These are phyloP conservation scores for Rhodomyrtus psidioides DNA, from an alignment of 441 rosid species.

Conservation along the genomic window DNA sequence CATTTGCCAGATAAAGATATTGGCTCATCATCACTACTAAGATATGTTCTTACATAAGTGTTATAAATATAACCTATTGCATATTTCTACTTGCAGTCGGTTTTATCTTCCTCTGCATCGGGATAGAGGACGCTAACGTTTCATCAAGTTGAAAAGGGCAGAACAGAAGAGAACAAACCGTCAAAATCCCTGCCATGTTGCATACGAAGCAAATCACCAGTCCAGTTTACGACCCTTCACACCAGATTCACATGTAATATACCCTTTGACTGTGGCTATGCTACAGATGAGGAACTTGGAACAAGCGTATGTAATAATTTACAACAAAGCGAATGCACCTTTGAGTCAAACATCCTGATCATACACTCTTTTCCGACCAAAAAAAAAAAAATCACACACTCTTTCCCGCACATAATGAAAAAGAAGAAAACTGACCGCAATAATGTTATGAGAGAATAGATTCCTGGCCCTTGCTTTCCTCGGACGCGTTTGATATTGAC, in stretches of 20 bases:
- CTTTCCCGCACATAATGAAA: background rate
- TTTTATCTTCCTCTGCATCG: background rate
- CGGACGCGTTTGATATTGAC: slow-evolving; percentile 19
- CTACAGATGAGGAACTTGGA: background rate
- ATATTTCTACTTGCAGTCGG: background rate
- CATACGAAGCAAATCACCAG: background rate
- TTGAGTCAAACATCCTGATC: background rate
- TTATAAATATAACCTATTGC: background rate
- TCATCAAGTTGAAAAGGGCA: background rate
- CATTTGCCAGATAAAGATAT: background rate
- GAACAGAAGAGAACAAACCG: background rate
- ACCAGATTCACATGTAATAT: background rate
- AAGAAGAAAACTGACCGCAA: background rate
- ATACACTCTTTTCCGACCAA: background rate
- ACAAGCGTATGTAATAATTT: background rate
- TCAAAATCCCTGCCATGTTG: background rate
- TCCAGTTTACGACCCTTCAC: background rate
- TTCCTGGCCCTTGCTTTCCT: slow-evolving; percentile 41
- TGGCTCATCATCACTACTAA: background rate
- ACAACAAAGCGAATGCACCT: background rate
- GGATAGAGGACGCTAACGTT: background rate
- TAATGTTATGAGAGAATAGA: slow-evolving; percentile 29
- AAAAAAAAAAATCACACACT: background rate
- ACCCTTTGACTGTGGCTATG: background rate
- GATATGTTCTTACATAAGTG: background rate